These are phyloP conservation scores for Thalia dealbata DNA, from an alignment of 176 grass and related monocot species.

Conservation along the genomic window DNA sequence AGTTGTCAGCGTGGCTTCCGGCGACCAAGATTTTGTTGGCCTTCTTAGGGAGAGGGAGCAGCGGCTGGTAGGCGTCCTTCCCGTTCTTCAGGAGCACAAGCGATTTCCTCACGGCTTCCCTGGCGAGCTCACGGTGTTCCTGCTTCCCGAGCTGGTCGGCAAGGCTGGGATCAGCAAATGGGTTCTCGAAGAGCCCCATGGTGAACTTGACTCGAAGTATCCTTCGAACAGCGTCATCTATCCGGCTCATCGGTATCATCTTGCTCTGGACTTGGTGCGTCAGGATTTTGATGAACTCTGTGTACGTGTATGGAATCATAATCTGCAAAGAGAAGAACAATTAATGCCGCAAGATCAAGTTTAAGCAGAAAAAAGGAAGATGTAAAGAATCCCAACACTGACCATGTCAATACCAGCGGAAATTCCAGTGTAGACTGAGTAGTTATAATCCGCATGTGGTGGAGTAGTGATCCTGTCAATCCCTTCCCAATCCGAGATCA, in stretches of 20 bases:
- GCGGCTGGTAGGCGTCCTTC: neutral
- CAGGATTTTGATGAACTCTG: neutral
- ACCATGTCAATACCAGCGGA: conserved; percentile 15
- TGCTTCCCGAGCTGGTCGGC: conserved; percentile 8
- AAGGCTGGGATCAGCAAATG: neutral
- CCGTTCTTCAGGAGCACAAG: conserved; percentile 24
- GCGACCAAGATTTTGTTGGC: conserved; percentile 9
- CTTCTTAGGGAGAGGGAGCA: conserved; percentile 20
- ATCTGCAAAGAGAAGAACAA: neutral
- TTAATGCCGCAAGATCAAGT: too few relatives aligned
- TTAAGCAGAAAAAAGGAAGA: too few relatives aligned
- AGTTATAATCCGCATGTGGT: neutral
- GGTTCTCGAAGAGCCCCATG: conserved; percentile 2
- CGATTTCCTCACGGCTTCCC: conserved; percentile 21
- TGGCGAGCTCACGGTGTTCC: neutral
- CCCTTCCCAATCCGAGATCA: conserved; percentile 5
- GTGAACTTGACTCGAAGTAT: conserved; percentile 7
- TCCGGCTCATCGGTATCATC: conserved; percentile 11
- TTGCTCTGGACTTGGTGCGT: neutral
- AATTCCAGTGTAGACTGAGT: neutral
- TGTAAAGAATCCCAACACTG: too few relatives aligned
- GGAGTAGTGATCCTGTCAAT: conserved; percentile 9
- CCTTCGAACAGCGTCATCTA: conserved; percentile 9
- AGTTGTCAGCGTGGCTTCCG: conserved; percentile 11
- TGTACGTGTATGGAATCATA: conserved; percentile 9